Evolutionary conservation across 768 basidiomycete species (phyloP), one percentile per base, ranked within the genome.

Genomic region (Tulasnella sp.): DNA sequence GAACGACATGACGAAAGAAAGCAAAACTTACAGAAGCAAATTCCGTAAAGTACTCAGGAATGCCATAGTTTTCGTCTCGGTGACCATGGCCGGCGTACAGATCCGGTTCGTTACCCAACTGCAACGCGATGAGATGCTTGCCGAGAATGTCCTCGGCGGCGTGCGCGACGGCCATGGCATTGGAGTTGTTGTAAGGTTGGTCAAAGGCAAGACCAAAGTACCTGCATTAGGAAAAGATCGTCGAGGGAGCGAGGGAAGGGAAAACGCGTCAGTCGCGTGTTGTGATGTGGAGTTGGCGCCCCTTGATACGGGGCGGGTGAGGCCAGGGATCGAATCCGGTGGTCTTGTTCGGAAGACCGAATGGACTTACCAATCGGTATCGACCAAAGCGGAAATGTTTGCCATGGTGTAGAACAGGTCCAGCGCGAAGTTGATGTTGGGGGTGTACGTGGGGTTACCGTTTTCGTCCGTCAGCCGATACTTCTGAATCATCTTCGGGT

Each of bases 81-180:
- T 83, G 74, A 1, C 78, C 83, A 72, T 86, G 88, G 52, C 86
- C 11, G 81, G 86, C 79, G 75, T 89, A 93, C 75, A 91, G 84
- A 81, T 94, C 91, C 17, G 90, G 91, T 79, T 92, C 90, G 78
- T 93, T 92, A 2, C 88, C 90, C 1, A 87, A 85, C 77, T 90
- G 88, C 8, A 90, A 79, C 0, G 88, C 91, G n/a, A 89, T 78
- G 22, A 92, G 80, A 73, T 86, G 83, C 65, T 84, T 80, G 1
- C 91, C 91, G 1, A 92, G 81, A 73, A 91, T 88, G 19, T 79
- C 74, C 77, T 90, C 84, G 4, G 86, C 86, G 44, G 84, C 79
- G 76, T 86, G 83, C 7, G 87, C 88, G 36, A 90, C 86, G 5
- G 34, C 14, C 47, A 62, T 35, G 19, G 70, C 70, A 40, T 70